phyloP scores from a whole-genome alignment of 75 land plant genomes.

The Chamaecyparis obtusa region DNA sequence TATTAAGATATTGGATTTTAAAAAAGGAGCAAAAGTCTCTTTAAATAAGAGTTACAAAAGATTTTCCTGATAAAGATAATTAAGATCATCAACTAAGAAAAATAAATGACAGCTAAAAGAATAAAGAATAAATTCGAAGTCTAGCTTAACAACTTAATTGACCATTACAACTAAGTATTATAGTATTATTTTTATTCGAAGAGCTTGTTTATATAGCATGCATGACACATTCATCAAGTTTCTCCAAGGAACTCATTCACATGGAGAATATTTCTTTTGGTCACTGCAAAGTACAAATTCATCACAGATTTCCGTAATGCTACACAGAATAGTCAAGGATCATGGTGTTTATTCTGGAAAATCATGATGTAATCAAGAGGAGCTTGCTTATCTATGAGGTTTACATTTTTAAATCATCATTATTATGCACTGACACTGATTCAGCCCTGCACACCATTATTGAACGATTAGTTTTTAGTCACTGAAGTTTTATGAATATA shows the following conservation, averaged over 20 bases:
- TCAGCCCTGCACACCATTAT: not conserved
- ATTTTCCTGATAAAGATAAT: too few species aligned
- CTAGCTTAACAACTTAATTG: too few species aligned
- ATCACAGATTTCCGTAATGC: not conserved
- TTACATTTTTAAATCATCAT: not conserved
- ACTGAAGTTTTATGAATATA: not conserved
- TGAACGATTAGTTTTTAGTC: not conserved
- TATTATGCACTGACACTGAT: not conserved
- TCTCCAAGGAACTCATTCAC: not conserved
- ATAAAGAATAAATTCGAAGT: too few species aligned
- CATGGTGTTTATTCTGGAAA: not conserved
- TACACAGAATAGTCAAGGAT: not conserved
- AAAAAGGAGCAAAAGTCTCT: too few species aligned
- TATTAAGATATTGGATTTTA: too few species aligned
- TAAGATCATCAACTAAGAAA: too few species aligned
- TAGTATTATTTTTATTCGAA: not conserved
- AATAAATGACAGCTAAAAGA: too few species aligned
- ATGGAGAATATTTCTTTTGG: not conserved
- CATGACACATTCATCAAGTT: not conserved
- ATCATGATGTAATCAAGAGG: not conserved
- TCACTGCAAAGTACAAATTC: not conserved
- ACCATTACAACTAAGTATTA: too few species aligned
- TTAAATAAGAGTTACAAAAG: too few species aligned
- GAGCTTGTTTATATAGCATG: not conserved
- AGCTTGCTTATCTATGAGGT: not conserved